These are phyloP conservation scores for Sphenostylis stenocarpa DNA, from an alignment of 306 rosid genomes.

Conservation along the genomic window DNA sequence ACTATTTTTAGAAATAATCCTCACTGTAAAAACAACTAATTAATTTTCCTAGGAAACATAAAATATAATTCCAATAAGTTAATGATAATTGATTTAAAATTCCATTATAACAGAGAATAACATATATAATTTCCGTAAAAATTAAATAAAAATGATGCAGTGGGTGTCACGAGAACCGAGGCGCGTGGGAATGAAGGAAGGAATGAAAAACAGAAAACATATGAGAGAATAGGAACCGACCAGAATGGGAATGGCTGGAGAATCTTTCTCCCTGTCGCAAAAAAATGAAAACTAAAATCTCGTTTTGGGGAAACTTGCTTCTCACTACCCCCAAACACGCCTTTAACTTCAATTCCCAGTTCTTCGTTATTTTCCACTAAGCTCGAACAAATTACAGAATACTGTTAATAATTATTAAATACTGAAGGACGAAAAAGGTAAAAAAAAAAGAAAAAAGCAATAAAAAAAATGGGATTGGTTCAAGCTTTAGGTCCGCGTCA, in stretches of 20 bases:
- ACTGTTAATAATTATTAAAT: background rate
- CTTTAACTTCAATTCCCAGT: background rate
- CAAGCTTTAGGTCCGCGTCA: background rate
- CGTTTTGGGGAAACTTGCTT: slow-evolving; percentile 3
- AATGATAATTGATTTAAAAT: too few relatives aligned
- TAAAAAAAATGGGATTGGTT: slow-evolving; percentile 26
- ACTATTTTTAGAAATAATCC: background rate
- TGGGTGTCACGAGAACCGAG: too few relatives aligned
- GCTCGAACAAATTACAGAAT: background rate
- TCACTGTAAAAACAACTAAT: background rate
- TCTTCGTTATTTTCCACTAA: background rate
- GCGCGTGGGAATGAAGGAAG: background rate
- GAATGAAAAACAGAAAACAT: background rate
- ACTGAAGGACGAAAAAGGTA: background rate
- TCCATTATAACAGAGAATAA: too few relatives aligned
- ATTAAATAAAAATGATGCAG: too few relatives aligned
- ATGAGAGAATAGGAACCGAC: slow-evolving; percentile 28
- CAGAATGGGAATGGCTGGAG: slow-evolving; percentile 43
- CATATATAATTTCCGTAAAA: too few relatives aligned
- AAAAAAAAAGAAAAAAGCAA: background rate
- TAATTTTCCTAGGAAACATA: background rate
- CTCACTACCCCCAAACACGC: slow-evolving; percentile 18
- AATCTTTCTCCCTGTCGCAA: slow-evolving; percentile 44
- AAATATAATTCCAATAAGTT: too few relatives aligned
- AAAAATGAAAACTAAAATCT: background rate